These are phyloP conservation scores for Leptodontidium sp. DNA, from an alignment of 2,329 filamentous ascomycete genomes.

Conservation along the genomic window DNA sequence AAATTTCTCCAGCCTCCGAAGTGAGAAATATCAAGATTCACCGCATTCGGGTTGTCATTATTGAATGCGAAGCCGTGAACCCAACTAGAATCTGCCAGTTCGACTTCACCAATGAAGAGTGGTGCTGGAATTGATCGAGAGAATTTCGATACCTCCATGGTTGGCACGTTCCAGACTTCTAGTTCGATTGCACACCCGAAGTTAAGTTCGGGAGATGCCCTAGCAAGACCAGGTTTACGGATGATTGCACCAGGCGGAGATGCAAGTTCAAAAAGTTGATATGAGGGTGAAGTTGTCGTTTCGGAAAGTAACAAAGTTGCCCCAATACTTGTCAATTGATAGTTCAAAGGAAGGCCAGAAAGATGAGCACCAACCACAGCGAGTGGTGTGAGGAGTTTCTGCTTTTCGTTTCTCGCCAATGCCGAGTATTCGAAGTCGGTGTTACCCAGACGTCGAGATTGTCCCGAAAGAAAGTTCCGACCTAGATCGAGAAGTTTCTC, in stretches of 20 bases:
- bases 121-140: constrained; percentile 15
- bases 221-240: constrained; percentile 16
- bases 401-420: neutral
- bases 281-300: constrained; percentile 13
- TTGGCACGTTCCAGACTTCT: constrained; percentile 19
- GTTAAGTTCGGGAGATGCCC: neutral
- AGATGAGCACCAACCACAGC: constrained; percentile 22
- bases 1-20: constrained; percentile 20
- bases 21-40: constrained; percentile 5
- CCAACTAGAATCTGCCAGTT: constrained; percentile 18
- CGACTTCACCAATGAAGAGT: constrained; percentile 12
- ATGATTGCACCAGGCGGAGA: constrained; percentile 8
- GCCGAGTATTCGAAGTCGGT: neutral
- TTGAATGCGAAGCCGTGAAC: constrained; percentile 16
- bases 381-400: constrained; percentile 3
- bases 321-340: constrained; percentile 13
- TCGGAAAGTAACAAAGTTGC: neutral
- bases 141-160: constrained; percentile 6
- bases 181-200: neutral
- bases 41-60: neutral
- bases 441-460: neutral
- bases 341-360: constrained; percentile 18
- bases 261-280: constrained; percentile 19
- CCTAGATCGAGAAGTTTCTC: constrained; percentile 16
- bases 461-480: constrained; percentile 1